Evolutionary conservation across 75 land plant genomes (phyloP).

Genomic region (Pinus albicaulis): DNA sequence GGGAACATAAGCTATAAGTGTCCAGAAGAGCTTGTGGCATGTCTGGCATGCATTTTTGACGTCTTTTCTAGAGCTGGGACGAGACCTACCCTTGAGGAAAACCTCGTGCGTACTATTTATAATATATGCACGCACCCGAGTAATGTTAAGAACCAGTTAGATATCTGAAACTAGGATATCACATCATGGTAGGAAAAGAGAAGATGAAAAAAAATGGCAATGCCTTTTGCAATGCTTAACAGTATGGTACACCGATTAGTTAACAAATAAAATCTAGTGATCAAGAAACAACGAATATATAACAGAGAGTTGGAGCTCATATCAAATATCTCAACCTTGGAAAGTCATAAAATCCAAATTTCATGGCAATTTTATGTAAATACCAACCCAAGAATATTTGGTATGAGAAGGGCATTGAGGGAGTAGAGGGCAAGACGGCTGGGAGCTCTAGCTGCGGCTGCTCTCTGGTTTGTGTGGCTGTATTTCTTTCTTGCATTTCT

Average conservation of each 20-base stretch:
- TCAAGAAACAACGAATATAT: no score
- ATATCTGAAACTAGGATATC: slow-evolving; percentile 35
- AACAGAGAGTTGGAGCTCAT: no score
- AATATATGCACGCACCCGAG: slow-evolving; percentile 37
- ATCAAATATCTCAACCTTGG: no score
- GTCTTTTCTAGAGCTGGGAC: slow-evolving; percentile 28
- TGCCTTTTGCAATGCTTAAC: neutral
- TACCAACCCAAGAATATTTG: neutral
- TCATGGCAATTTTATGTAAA: neutral
- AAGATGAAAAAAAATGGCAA: no score
- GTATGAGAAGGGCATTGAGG: no score
- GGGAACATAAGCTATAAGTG: slow-evolving; percentile 29
- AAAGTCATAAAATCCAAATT: neutral
- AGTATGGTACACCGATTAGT: no score
- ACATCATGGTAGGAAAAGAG: slow-evolving; percentile 33
- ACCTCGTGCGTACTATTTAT: slow-evolving; percentile 37
- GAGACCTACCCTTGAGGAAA: slow-evolving; percentile 36
- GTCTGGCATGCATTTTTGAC: slow-evolving; percentile 29
- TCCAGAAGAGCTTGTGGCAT: slow-evolving; percentile 28
- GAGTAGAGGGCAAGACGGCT: no score
- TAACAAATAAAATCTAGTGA: no score
- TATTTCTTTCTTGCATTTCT: no score
- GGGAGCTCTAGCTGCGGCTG: no score
- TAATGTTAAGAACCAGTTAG: slow-evolving; percentile 26
- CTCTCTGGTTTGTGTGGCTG: no score